Percentiles rank a stretch among this genome's conserved stretches.
phyloP scores from a whole-genome alignment of 352 stramenopile genomes.

The Phytophthora hibernalis region DNA sequence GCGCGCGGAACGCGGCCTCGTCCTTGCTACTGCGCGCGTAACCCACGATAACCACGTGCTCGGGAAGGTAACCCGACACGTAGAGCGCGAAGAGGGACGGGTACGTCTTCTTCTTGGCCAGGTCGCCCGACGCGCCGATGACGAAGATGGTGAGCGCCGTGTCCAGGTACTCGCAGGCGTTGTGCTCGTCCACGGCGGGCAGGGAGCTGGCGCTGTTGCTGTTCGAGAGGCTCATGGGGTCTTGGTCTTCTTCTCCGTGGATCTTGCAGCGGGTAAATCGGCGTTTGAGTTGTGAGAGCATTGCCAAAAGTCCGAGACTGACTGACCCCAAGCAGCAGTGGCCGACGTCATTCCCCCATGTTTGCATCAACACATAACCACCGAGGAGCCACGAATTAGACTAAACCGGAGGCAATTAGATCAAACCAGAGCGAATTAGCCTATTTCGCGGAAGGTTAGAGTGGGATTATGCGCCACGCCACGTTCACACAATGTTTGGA shows the following conservation, averaged over 20 bases:
- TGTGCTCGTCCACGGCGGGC: constrained; percentile 49
- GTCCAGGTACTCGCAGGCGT: constrained; percentile 74
- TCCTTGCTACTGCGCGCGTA: constrained; percentile 85
- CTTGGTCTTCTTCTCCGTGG: constrained; percentile 33
- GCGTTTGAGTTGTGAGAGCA: constrained; percentile 56
- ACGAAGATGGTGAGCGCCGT: constrained; percentile 85
- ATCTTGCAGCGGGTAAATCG: constrained; percentile 54
- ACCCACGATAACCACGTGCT: constrained; percentile 86
- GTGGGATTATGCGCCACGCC: constrained; percentile 5
- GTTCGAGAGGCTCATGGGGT: constrained; percentile 48
- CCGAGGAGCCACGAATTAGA: constrained; percentile 1
- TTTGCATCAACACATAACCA: constrained; percentile 40
- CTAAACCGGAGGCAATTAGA: not conserved
- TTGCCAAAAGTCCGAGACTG: constrained; percentile 30
- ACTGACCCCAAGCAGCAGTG: constrained; percentile 15
- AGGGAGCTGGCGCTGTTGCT: constrained; percentile 28
- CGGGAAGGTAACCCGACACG: constrained; percentile 75
- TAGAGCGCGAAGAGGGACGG: constrained; percentile 92
- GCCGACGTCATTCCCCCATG: constrained; percentile 13
- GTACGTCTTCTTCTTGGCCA: constrained; percentile 94
- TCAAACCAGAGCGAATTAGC: not conserved
- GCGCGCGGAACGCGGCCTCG: constrained; percentile 86
- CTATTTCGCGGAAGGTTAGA: not conserved
- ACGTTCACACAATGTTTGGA: not conserved
- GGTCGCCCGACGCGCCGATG: constrained; percentile 87